Conservation (phyloP, 805 yeast genomes). For the Saccharomycopsis malanga region DNA sequence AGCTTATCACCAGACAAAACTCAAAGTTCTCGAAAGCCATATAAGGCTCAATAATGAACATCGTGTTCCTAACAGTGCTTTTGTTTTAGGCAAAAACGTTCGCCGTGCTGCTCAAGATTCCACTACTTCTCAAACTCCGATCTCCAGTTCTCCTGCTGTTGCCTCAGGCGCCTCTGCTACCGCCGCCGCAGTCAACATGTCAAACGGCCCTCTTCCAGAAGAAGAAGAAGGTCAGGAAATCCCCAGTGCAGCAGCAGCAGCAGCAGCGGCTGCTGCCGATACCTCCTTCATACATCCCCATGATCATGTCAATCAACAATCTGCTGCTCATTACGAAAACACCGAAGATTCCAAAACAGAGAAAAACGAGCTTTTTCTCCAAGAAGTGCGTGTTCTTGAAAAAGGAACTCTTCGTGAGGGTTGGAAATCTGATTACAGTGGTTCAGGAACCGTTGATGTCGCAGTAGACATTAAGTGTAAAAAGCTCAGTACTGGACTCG, state of each 20-base stretch:
- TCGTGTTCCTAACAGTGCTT: conserved; percentile 5
- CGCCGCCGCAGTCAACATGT: neutral
- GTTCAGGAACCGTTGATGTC: conserved; percentile 71
- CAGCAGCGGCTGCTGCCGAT: neutral
- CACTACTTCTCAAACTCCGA: neutral
- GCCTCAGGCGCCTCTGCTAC: neutral
- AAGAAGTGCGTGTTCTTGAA: conserved; percentile 66
- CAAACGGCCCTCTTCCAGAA: neutral
- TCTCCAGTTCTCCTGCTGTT: neutral
- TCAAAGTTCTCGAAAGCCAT: conserved; percentile 39
- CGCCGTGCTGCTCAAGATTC: conserved; percentile 2
- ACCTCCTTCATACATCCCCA: conserved; percentile 17
- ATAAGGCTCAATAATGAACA: conserved; percentile 28
- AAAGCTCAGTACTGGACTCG: conserved; percentile 48
- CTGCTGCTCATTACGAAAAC: conserved; percentile 2
- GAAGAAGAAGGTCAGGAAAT: conserved; percentile 4
- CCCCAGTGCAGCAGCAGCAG: too few species aligned
- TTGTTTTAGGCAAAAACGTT: conserved; percentile 3
- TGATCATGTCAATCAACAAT: conserved; percentile 10
- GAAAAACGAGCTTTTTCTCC: conserved; percentile 46
- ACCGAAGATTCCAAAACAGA: conserved; percentile 4
- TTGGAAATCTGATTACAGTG: conserved; percentile 89
- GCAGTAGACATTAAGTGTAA: conserved; percentile 63
- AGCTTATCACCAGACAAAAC: conserved; percentile 43
- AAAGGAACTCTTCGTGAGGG: conserved; percentile 83